Percentiles rank a stretch among this genome's conserved stretches.
Conservation (phyloP, 1,284 basidiomycete genomes). For the Rhodotorula sp. region DNA sequence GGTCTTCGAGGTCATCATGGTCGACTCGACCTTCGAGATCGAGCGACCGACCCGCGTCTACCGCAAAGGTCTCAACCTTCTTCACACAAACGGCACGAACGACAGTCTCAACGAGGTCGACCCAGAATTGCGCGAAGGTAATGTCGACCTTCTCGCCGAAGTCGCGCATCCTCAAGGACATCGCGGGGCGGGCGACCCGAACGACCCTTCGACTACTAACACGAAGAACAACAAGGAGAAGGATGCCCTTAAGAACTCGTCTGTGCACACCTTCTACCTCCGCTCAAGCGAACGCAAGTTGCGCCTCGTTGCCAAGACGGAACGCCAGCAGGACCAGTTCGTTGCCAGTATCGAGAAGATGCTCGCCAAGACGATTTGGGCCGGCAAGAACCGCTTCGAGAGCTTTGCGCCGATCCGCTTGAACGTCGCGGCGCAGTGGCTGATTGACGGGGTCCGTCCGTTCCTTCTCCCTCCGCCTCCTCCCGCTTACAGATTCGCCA, state of each 20-base stretch:
- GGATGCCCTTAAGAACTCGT: conserved; percentile 45
- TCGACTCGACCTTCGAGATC: conserved; percentile 87
- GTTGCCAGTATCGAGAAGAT: conserved; percentile 87
- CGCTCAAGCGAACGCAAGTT: conserved; percentile 85
- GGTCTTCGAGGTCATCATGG: conserved; percentile 89
- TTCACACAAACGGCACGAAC: conserved; percentile 48
- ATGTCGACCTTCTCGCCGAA: conserved; percentile 43
- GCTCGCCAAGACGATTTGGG: conserved; percentile 74
- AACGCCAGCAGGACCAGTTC: conserved; percentile 98
- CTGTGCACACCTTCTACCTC: conserved; percentile 88
- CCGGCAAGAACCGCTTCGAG: conserved; percentile 78
- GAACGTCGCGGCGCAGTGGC: conserved; percentile 95
- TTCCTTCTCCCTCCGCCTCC: too few relatives aligned
- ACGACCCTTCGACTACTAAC: conserved; percentile 43
- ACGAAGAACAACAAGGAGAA: background rate
- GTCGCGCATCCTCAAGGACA: conserved; percentile 44
- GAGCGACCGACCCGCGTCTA: conserved; percentile 56
- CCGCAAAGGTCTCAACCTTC: conserved; percentile 68
- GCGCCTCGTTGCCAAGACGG: conserved; percentile 83
- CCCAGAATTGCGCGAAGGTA: conserved; percentile 11
- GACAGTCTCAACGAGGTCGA: conserved; percentile 42
- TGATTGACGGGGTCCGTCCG: conserved; percentile 87
- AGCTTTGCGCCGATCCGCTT: conserved; percentile 91
- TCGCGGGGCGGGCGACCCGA: conserved; percentile 41
- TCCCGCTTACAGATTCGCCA: background rate